These are phyloP conservation scores for Volvariella surrecta DNA, from an alignment of 1,284 basidiomycete species.

Conservation along the genomic window DNA sequence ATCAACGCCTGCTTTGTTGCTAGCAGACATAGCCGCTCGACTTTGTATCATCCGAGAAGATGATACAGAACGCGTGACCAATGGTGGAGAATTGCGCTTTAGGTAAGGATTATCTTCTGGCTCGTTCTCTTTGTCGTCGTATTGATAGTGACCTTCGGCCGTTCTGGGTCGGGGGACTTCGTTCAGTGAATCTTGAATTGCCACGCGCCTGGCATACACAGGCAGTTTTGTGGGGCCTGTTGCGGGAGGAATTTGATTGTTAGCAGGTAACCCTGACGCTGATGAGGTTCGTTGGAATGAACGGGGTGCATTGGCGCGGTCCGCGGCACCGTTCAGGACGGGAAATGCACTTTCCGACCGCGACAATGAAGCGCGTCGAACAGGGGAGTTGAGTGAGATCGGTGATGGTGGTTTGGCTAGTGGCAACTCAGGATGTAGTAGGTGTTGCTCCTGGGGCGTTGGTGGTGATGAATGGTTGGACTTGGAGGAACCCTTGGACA, in stretches of 20 bases:
- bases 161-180: constrained; percentile 16
- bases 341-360: constrained; percentile 56
- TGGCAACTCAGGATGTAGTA: constrained; percentile 18
- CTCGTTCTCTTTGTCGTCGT: constrained; percentile 42
- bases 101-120: constrained; percentile 23
- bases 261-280: constrained; percentile 16
- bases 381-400: constrained; percentile 26
- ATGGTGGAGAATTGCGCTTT: constrained; percentile 22
- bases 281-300: constrained; percentile 58
- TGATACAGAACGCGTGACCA: constrained; percentile 19
- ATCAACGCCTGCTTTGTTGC: constrained; percentile 19
- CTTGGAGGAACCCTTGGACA: constrained; percentile 33
- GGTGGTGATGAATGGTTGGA: constrained; percentile 34
- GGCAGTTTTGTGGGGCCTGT: no score
- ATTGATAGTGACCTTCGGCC: constrained; percentile 15
- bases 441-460: constrained; percentile 27
- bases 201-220: no score
- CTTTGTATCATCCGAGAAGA: constrained; percentile 13
- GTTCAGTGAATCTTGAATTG: not conserved
- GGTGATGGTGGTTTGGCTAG: constrained; percentile 24
- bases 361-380: constrained; percentile 43
- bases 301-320: constrained; percentile 18
- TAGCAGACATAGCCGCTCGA: constrained; percentile 12
- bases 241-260: constrained; percentile 18
- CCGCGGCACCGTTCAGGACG: constrained; percentile 8